Base-by-base conservation (phyloP, 768 basidiomycete species). In the Amanita inopinata region DNA sequence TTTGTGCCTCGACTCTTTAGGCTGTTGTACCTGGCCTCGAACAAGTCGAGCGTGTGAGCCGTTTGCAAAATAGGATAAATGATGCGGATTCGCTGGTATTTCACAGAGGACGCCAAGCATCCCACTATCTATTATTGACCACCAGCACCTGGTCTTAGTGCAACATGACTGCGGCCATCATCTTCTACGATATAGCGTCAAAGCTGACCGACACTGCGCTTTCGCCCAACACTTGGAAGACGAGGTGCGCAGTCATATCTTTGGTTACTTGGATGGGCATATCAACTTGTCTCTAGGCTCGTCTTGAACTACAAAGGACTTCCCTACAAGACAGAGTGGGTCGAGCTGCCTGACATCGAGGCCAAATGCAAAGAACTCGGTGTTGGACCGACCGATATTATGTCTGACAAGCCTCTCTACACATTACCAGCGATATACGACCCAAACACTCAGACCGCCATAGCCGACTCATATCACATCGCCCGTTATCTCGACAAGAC, bases 311-410 rank as follows among this genome's bases (percentile, higher is more conserved):
- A 51, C 48, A 63, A 65, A 38, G 51, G 50, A 2, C 44, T 65
- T n/a, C 46, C 64, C 0, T 69, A 66, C 55, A 61, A 57, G 47
- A 73, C 71, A 1, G 60, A 60, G 39, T 74, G 72, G 71, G 54
- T 74, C 35, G 74, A 74, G 45, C 71, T 59, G 46, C 69, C 71
- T 3, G 71, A 76, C 39, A 68, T 78, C 43, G 64, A 46, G 33
- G 32, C 45, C 0, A 46, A 54, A 30, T 53, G 52, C 54, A 57
- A 54, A 38, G 54, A 57, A 36, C 49, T 64, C 32, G 62, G 63
- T 11, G 60, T 64, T 0, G 37, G 49, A 1, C 60, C 66, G 8
- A 58, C 60, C 5, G 38, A 28, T n/a, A 53, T 40, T n/a, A 55
- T 54, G 9, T 33, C 48, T 1, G 56, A 63, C 30, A 45, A 20